A percentile compares a stretch with the other conserved stretches of the same genome.
These are phyloP conservation scores for Chlorella ohadii DNA, from an alignment of 139 green algal genomes.

Conservation along the genomic window DNA sequence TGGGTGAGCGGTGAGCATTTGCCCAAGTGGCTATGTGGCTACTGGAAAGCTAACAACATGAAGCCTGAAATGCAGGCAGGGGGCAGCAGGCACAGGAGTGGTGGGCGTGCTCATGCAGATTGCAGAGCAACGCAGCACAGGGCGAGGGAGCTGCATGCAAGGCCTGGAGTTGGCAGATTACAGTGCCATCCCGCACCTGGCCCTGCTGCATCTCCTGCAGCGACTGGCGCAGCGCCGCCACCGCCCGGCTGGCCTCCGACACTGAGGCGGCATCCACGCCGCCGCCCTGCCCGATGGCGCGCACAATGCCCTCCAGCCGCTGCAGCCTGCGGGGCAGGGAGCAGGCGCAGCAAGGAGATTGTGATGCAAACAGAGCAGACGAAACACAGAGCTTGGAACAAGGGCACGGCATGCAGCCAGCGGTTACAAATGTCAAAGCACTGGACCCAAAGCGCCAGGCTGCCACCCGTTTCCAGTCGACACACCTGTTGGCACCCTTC, in stretches of 20 bases:
- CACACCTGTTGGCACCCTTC: slow-evolving; percentile 32
- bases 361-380: too few species aligned
- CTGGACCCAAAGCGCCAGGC: background rate
- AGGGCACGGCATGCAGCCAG: background rate
- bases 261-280: slow-evolving; percentile 19
- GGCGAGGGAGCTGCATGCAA: too few species aligned
- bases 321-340: slow-evolving; percentile 4
- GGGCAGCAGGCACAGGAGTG: too few species aligned
- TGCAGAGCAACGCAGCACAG: too few species aligned
- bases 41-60: too few species aligned
- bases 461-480: too few species aligned
- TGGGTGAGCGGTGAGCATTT: background rate
- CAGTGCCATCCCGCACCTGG: slow-evolving; percentile 4
- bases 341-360: too few species aligned
- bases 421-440: background rate
- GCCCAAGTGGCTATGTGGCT: too few species aligned
- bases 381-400: background rate
- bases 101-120: too few species aligned
- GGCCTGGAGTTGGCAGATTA: too few species aligned
- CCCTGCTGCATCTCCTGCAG: slow-evolving; percentile 38
- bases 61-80: too few species aligned
- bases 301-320: slow-evolving; percentile 43
- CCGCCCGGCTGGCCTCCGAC: slow-evolving; percentile 15
- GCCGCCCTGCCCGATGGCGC: slow-evolving; percentile 27
- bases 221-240: slow-evolving; percentile 29